phyloP scores from a whole-genome alignment of 495 filamentous ascomycete species.

The Aspergillus incahuasiensis region DNA sequence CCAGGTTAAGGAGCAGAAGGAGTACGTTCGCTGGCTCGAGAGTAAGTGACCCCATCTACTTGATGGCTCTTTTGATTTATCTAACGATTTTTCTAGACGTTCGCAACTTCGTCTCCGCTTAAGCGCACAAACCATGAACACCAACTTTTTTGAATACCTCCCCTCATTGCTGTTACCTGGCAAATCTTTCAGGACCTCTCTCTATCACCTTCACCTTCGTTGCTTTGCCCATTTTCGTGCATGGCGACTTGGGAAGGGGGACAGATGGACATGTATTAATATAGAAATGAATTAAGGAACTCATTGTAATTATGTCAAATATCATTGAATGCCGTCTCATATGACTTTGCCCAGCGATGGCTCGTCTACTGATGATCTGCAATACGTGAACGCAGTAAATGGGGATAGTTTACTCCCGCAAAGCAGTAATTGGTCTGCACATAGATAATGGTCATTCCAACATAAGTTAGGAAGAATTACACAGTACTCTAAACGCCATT shows the following conservation, averaged over 20 bases:
- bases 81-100: conserved; percentile 46
- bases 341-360: neutral
- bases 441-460: too few species aligned
- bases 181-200: neutral
- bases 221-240: too few species aligned
- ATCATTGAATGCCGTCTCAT: neutral
- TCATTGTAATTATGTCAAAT: conserved; percentile 10
- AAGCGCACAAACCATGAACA: conserved; percentile 20
- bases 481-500: neutral
- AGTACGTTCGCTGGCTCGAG: conserved; percentile 88
- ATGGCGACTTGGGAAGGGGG: neutral
- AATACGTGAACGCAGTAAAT: neutral
- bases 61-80: neutral
- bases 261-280: conserved; percentile 17
- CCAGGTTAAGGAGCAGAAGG: conserved; percentile 97
- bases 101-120: conserved; percentile 71
- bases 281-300: conserved; percentile 20
- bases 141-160: conserved; percentile 1
- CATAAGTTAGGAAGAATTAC: too few species aligned
- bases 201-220: neutral
- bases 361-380: too few species aligned
- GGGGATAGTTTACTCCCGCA: neutral
- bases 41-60: conserved; percentile 45
- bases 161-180: conserved; percentile 6
- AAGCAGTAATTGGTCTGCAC: neutral